Evolutionary conservation across 306 rosid species (phyloP), one percentile per base, ranked within the genome.

Genomic region (Trichosanthes cucumerina): DNA sequence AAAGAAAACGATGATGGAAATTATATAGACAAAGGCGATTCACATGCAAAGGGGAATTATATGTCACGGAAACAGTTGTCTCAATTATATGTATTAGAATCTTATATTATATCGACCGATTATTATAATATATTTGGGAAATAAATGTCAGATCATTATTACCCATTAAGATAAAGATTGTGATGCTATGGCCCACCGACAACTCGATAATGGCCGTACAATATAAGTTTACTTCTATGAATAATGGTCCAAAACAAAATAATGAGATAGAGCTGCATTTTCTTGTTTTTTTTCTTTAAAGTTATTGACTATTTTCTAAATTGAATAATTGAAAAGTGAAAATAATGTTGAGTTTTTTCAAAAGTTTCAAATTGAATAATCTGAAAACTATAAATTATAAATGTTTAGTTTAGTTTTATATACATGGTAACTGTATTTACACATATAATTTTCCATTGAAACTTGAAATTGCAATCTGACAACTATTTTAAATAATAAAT

Each of bases 171-270:
- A 68, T 68, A 41, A 41, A 68, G 52, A 41, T 68, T 84, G 84
- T 80, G 83, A 83, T 79, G 83, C 81, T 58, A 78, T 81, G 80
- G 84, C 87, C 85, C 83, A 85, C 91, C 89, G 89, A 89, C 93
- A 86, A 85, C 72, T 78, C 43, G 88, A 89, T 90, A 82, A 80
- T 44, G 86, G 83, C 75, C 88, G 88, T 88, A 86, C 92, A 71
- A 87, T 86, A n/a, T 77, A 79, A 77, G 88, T 83, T 86, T 70
- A 81, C 85, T 84, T 79, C 81, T 59, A 43, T 46, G 49, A 81
- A 80, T 49, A 79, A 68, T 68, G 52, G 73, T 82, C 76, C 86
- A 86, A 81, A 76, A 84, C 52, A 68, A 39, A 41, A 68, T 68
- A 68, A 41, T 68, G 33, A 41, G 75, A 21, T 23, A 21, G 75